phyloP scores from a whole-genome alignment of 305 asterid genomes.

The Salvia sclarea region DNA sequence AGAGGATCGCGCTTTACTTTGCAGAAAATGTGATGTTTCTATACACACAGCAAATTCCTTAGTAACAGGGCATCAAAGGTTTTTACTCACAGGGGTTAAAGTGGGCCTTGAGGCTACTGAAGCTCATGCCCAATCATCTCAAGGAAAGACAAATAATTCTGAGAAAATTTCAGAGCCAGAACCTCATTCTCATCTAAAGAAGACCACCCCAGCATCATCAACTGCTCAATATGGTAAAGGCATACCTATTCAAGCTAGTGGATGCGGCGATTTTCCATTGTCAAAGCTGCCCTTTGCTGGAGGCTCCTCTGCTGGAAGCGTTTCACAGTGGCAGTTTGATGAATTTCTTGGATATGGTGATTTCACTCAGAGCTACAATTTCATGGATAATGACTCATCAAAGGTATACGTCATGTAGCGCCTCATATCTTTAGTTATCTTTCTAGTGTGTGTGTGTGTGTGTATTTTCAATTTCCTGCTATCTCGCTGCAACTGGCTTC shows the following conservation, averaged over 20 bases:
- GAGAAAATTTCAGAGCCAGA: constrained; percentile 50
- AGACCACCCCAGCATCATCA: constrained; percentile 31
- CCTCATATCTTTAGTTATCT: background rate
- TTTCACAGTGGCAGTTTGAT: constrained; percentile 76
- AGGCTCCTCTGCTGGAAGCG: constrained; percentile 63
- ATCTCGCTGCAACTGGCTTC: background rate
- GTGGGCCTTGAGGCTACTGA: constrained; percentile 77
- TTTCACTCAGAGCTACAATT: constrained; percentile 56
- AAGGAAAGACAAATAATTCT: constrained; percentile 41
- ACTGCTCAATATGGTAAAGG: constrained; percentile 41
- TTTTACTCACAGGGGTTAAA: constrained; percentile 89
- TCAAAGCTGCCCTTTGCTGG: constrained; percentile 51
- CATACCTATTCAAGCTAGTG: constrained; percentile 44
- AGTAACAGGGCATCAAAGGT: constrained; percentile 81
- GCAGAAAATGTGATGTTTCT: constrained; percentile 89
- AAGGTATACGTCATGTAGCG: constrained; percentile 52
- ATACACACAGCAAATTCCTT: constrained; percentile 68
- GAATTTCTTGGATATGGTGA: constrained; percentile 77
- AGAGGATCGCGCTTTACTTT: constrained; percentile 92
- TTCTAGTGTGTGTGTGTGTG: background rate
- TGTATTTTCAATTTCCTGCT: background rate
- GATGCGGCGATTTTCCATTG: constrained; percentile 39
- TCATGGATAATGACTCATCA: constrained; percentile 62
- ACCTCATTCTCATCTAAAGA: constrained; percentile 26
- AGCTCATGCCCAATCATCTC: constrained; percentile 48